Evolutionary conservation across 345 rosid genomes (phyloP).

Genomic region (Euphorbia peplus): DNA sequence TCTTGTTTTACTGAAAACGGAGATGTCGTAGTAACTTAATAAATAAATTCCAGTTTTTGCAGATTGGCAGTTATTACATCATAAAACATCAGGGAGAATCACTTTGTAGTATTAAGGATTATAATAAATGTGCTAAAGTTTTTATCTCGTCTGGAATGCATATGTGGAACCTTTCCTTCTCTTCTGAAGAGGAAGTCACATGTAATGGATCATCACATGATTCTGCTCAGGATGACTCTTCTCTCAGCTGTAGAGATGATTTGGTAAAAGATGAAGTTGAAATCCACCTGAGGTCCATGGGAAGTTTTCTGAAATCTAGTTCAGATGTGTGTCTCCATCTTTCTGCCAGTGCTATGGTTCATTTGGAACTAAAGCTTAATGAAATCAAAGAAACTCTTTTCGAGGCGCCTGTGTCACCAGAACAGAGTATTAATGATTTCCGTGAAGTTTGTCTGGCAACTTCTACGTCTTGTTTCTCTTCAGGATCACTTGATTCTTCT

Average conservation of each 20-base stretch:
- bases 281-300: conserved; percentile 2
- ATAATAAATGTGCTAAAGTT: conserved; percentile 35
- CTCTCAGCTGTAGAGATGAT: conserved; percentile 28
- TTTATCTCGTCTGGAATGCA: conserved; percentile 36
- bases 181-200: conserved; percentile 34
- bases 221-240: conserved; percentile 19
- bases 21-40: conserved; percentile 10
- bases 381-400: conserved; percentile 32
- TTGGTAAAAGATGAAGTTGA: conserved; percentile 26
- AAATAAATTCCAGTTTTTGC: conserved; percentile 53
- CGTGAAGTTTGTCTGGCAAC: conserved; percentile 16
- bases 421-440: conserved; percentile 28
- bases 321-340: conserved; percentile 56
- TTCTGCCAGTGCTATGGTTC: conserved; percentile 33
- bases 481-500: conserved; percentile 30
- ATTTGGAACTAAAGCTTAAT: conserved; percentile 37
- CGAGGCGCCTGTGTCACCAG: conserved; percentile 27
- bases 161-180: conserved; percentile 55
- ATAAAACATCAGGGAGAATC: conserved; percentile 53
- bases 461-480: conserved; percentile 17
- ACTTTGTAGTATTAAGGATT: conserved; percentile 37
- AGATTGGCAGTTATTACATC: conserved; percentile 69
- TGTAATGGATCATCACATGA: conserved; percentile 25
- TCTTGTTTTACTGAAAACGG: background rate
- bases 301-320: conserved; percentile 28